Conservation (phyloP, 2,329 filamentous ascomycete genomes). For the Claviceps pusilla region DNA sequence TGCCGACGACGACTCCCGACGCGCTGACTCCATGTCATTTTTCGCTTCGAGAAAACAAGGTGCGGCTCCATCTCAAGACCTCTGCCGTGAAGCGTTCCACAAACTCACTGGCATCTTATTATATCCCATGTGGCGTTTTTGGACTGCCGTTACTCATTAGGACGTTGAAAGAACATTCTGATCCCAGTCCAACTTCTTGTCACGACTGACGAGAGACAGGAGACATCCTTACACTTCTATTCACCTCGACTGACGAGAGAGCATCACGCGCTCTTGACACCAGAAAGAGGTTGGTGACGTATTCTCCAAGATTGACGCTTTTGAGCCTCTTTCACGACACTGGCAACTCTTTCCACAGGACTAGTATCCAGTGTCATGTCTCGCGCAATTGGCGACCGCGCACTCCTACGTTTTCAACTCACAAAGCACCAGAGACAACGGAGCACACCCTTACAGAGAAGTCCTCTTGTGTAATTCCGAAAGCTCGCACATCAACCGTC, state of each 20-base stretch:
- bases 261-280: background rate
- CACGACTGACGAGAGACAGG: background rate
- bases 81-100: slow-evolving; percentile 1
- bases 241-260: background rate
- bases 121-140: background rate
- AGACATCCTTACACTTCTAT: background rate
- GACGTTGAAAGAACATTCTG: background rate
- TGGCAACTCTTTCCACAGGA: background rate
- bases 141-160: background rate
- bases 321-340: background rate
- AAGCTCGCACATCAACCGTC: background rate
- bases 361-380: background rate
- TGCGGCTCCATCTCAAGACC: background rate
- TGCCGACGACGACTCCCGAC: background rate
- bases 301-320: background rate
- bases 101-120: background rate
- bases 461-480: slow-evolving; percentile 1
- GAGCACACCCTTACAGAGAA: slow-evolving; percentile 3
- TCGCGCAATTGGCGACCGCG: background rate
- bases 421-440: background rate
- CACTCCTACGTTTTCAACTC: background rate
- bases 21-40: background rate
- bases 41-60: background rate
- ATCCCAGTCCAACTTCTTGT: background rate
- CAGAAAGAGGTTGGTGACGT: background rate